phyloP scores from a whole-genome alignment of 108 stramenopile genomes.

The Epithemia pelagica region DNA sequence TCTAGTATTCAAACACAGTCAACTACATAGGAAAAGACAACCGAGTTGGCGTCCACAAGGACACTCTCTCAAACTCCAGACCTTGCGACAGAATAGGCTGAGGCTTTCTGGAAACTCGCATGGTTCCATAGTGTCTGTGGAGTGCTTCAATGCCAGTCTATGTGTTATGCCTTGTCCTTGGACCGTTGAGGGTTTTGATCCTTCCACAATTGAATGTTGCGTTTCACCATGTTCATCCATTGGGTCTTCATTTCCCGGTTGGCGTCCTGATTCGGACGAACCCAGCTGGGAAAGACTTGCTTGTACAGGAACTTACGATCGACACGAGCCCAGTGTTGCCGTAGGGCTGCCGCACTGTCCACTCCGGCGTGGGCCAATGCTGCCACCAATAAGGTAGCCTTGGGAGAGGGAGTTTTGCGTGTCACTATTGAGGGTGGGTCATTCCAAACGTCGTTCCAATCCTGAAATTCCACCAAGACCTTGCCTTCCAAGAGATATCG shows the following conservation, averaged over 20 bases:
- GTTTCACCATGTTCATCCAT: neutral
- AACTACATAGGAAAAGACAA: no score
- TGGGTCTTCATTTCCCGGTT: neutral
- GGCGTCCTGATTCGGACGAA: constrained; percentile 18
- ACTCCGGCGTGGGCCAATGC: constrained; percentile 56
- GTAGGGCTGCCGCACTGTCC: constrained; percentile 58
- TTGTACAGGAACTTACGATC: constrained; percentile 75
- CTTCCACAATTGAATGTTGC: neutral
- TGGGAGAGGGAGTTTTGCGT: constrained; percentile 46
- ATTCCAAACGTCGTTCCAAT: constrained; percentile 41
- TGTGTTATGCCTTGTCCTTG: no score
- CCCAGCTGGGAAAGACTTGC: constrained; percentile 45
- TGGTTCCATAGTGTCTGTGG: no score
- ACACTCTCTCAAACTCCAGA: no score
- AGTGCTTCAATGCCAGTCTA: no score
- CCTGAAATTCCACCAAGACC: constrained; percentile 50
- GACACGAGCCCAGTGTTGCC: constrained; percentile 70
- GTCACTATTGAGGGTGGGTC: constrained; percentile 72
- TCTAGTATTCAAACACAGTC: no score
- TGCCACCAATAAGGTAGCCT: constrained; percentile 55
- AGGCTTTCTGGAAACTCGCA: no score
- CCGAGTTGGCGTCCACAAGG: no score
- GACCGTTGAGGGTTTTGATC: no score
- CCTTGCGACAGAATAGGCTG: no score
- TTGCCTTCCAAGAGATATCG: constrained; percentile 78